A percentile compares a stretch with the other conserved stretches of the same genome.
Evolutionary conservation across 2,329 filamentous ascomycete genomes (phyloP).

Genomic region (Raffaelea arxii): DNA sequence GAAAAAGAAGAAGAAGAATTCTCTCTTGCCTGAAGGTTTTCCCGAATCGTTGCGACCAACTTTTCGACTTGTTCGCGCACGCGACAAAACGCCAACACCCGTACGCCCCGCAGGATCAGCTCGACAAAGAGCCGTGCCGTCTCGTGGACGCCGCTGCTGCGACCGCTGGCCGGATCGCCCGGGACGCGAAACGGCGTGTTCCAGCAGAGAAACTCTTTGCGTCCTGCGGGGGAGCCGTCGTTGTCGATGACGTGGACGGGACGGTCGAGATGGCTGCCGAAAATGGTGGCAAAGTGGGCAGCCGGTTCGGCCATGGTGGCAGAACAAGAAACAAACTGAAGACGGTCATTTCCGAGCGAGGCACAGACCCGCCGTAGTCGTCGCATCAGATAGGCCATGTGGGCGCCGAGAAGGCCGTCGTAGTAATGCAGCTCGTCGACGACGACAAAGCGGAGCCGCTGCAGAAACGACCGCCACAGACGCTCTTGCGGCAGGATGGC

Average conservation of each 20-base stretch:
- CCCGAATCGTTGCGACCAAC: constrained; percentile 68
- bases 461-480: constrained; percentile 78
- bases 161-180: constrained; percentile 73
- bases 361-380: constrained; percentile 80
- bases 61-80: constrained; percentile 84
- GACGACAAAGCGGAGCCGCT: constrained; percentile 81
- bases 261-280: constrained; percentile 47
- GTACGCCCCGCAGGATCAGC: constrained; percentile 75
- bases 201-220: constrained; percentile 96
- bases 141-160: constrained; percentile 73
- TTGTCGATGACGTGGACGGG: constrained; percentile 69
- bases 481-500: constrained; percentile 90
- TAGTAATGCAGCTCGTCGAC: constrained; percentile 92
- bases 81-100: constrained; percentile 87
- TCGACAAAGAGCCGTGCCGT: constrained; percentile 88
- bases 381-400: constrained; percentile 92
- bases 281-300: constrained; percentile 89
- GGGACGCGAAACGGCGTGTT: constrained; percentile 94
- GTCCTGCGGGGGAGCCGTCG: constrained; percentile 83
- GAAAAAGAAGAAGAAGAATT: no score
- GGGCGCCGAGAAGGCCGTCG: constrained; percentile 87
- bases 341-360: constrained; percentile 72
- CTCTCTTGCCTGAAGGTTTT: constrained; percentile 64
- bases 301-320: constrained; percentile 91
- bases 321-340: constrained; percentile 92